Evolutionary conservation across 352 stramenopile species (phyloP).

Genomic region (Aphanomyces astaci): DNA sequence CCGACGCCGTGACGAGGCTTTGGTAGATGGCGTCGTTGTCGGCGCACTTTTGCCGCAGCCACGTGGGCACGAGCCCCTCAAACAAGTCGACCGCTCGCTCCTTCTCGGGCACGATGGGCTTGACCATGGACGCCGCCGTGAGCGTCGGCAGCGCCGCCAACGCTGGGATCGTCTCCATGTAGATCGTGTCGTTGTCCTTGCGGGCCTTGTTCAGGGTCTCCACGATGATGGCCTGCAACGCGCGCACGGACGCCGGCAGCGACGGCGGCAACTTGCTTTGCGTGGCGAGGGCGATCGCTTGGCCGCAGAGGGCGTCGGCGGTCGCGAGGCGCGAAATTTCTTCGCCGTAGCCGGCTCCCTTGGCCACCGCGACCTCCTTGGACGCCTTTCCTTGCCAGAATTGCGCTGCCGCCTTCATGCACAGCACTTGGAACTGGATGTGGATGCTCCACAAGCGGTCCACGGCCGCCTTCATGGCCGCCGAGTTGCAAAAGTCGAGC

Average conservation of each 20-base stretch:
- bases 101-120: slow-evolving; percentile 37
- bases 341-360: slow-evolving; percentile 61
- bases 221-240: slow-evolving; percentile 47
- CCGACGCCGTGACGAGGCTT: slow-evolving; percentile 34
- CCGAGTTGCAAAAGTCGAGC: slow-evolving; percentile 48
- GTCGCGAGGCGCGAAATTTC: slow-evolving; percentile 58
- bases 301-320: slow-evolving; percentile 43
- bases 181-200: slow-evolving; percentile 79
- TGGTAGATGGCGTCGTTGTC: slow-evolving; percentile 44
- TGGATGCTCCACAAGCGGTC: slow-evolving; percentile 60
- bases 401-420: slow-evolving; percentile 63
- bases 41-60: slow-evolving; percentile 39
- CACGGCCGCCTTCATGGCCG: slow-evolving; percentile 40
- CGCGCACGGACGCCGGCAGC: slow-evolving; percentile 44
- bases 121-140: slow-evolving; percentile 63
- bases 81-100: slow-evolving; percentile 60
- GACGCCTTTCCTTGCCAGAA: slow-evolving; percentile 67
- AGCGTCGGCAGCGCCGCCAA: slow-evolving; percentile 44
- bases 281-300: slow-evolving; percentile 49
- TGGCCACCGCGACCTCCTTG: slow-evolving; percentile 44
- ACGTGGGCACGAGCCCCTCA: slow-evolving; percentile 54
- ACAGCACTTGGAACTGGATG: slow-evolving; percentile 59
- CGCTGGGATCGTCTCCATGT: slow-evolving; percentile 65
- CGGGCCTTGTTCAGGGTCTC: slow-evolving; percentile 47
- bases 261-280: slow-evolving; percentile 54